Evolutionary conservation across 2,329 filamentous ascomycete genomes (phyloP), one percentile per base, ranked within the genome.

Genomic region (Colletotrichum tanaceti): DNA sequence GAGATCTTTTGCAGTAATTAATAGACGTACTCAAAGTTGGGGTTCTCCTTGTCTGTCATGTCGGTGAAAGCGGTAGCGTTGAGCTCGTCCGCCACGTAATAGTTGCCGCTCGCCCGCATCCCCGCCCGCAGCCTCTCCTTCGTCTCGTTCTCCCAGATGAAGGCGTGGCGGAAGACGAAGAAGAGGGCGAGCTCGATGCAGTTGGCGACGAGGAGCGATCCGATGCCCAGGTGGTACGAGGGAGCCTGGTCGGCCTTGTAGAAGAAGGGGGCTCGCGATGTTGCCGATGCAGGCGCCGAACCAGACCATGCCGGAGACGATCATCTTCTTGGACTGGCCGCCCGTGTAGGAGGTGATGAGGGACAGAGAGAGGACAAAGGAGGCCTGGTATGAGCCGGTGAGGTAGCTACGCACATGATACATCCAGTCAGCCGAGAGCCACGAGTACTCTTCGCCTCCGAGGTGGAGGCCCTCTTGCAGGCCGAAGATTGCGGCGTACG

Each of bases 401-500:
- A 80, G 74, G 53, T 78, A 78, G 59, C 76, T 77, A 18, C 28
- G 28, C 28, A n/a, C n/a, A n/a, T n/a, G n/a, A n/a, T n/a, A 35
- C 16, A 43, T 28, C 14, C 4, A 11, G n/a, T 22, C 2, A n/a
- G 20, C 3, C 4, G 77, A 78, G 5, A 79, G 74, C 78, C 77
- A 80, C 0, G 80, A 86, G 72, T 90, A 91, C 70, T 90, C 79
- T 0, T 83, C 82, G 1, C 87, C 87, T n/a, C 82, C 79, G 1
- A 91, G 80, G 16, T 83, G 71, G 10, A 90, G 80, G 70, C 89
- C 88, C 2, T 89, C 82, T 24, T 82, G 81, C 68, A 91, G 86
- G 1, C 88, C 88, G 66, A 91, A 90, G 58, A 91, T 87, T 22
- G 89, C 88, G 0, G 89, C 89, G 71, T 90, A 91, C 1, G 84